Conservation (phyloP, 306 rosid species). For the Rosa multiflora region DNA sequence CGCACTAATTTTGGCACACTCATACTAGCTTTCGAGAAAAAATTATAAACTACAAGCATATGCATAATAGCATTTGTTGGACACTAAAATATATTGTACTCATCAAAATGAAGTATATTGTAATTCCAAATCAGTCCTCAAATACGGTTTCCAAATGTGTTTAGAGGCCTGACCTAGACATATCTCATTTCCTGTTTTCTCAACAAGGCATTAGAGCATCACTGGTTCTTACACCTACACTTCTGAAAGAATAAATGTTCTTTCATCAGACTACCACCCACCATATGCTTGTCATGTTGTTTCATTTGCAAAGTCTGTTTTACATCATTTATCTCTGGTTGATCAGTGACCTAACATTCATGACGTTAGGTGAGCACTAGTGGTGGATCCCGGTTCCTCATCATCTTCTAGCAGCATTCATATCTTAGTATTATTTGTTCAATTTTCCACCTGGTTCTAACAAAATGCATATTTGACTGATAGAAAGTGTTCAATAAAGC, state of each 20-base stretch:
- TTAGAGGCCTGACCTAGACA: background rate
- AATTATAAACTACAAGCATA: background rate
- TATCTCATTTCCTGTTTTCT: no score
- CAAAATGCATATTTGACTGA: background rate
- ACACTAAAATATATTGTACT: background rate
- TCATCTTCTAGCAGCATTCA: background rate
- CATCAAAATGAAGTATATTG: background rate
- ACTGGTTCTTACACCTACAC: background rate
- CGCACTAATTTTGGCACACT: background rate
- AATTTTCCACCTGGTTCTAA: background rate
- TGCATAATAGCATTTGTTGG: background rate
- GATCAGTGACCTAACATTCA: background rate
- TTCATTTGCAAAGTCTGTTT: background rate
- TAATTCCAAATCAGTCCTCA: background rate
- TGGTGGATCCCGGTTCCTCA: background rate
- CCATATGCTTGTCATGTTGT: background rate
- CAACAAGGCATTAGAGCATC: background rate
- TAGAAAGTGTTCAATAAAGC: background rate
- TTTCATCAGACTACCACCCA: background rate
- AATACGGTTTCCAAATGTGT: background rate
- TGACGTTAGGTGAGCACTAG: background rate
- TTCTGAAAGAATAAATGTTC: background rate
- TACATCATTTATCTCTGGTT: background rate
- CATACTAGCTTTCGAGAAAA: background rate
- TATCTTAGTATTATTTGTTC: background rate